Evolutionary conservation across 257 asterid species (phyloP), one percentile per base, ranked within the genome.

Genomic region (Scutellaria barbata): DNA sequence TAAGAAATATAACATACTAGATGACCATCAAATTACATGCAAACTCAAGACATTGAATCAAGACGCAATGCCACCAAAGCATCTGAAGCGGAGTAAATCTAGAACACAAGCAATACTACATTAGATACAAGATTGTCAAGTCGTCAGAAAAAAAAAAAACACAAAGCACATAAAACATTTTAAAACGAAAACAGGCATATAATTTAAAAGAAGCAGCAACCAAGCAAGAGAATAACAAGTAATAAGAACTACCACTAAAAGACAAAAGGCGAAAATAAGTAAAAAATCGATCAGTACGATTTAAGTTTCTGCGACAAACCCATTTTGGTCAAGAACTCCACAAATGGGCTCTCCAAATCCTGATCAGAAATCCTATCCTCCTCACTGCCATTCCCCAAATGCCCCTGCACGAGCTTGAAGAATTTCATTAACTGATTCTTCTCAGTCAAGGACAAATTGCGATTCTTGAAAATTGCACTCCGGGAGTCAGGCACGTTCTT

Each of bases 341-440:
- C 78, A 74, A 89, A 89, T n/a, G 98, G 90, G 58, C 83, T 84
- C 81, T 81, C 94, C 79, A 92, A 79, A 86, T 92, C 98, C 86
- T 85, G 84, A 69, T 84, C 88, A 0, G 90, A 60, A 48, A 94
- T 81, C 76, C 69, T 68, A 59, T 74, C 80, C 17, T 62, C 88
- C 65, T 68, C 87, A 48, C 74, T 77, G n/a, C 54, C 88, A 30
- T 74, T 79, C 52, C 73, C 86, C 13, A 83, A 54, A 74, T 90
- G 94, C 56, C 83, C 88, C 81, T 87, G 94, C 20, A 93, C 97
- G 72, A 82, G 73, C 90, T 90, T 91, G 80, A 88, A 92, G 81
- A 95, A 87, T 78, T 84, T 85, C 99, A 85, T 89, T 82, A 95
- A 68, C 91, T 84, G 90, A 77, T 85, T 87, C 83, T 92, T 95